Percentiles rank a stretch among this genome's conserved stretches.
These are phyloP conservation scores for Ogataea parapolymorpha DNA, from an alignment of 805 yeast species.

Conservation along the genomic window DNA sequence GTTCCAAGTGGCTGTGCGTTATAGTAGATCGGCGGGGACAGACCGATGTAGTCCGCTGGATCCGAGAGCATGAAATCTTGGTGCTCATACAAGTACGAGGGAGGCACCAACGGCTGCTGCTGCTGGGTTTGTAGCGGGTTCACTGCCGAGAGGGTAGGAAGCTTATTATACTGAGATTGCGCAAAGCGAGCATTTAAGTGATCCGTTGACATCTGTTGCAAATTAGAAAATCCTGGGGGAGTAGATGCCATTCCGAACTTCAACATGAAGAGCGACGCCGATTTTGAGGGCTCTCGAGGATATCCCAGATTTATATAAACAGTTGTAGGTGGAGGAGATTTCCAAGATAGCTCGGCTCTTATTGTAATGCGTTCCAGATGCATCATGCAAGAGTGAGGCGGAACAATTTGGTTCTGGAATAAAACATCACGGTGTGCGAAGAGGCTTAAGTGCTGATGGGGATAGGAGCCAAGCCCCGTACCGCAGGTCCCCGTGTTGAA, in stretches of 20 bases:
- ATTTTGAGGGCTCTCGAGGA: not conserved
- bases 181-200: not conserved
- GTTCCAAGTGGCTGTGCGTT: not conserved
- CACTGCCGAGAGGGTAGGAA: not conserved
- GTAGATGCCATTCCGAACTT: conserved; percentile 1
- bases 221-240: not conserved
- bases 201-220: not conserved
- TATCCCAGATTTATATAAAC: not conserved
- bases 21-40: not conserved
- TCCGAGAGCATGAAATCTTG: not conserved
- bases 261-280: not conserved
- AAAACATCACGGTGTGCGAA: not conserved
- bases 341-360: not conserved
- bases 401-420: not conserved
- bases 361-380: not conserved
- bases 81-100: not conserved
- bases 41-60: not conserved
- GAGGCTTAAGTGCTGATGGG: not conserved
- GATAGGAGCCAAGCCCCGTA: no score
- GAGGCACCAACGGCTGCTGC: not conserved
- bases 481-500: no score
- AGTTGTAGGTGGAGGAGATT: not conserved
- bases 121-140: not conserved
- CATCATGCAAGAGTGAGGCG: conserved; percentile 1
- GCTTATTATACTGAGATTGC: not conserved